Evolutionary conservation across 2,329 filamentous ascomycete species (phyloP), one percentile per base, ranked within the genome.

Genomic region (Trichophyton verrucosum): DNA sequence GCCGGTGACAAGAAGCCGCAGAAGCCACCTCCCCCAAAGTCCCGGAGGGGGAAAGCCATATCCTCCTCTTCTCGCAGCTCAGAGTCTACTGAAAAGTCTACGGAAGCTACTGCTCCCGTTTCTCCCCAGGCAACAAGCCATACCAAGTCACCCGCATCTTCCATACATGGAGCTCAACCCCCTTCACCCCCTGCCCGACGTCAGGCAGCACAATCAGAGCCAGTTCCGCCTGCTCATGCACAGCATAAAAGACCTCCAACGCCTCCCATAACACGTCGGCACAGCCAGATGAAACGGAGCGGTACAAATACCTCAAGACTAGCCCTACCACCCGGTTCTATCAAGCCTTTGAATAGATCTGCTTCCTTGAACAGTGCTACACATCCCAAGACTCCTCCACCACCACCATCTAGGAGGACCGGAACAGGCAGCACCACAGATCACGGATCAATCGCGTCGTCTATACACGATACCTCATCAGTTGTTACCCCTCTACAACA

Each of bases 11-110:
- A 27, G 22, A 57, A 57, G 27, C 55, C 13, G 15, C 38, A 40
- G 6, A 30, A 30, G 40, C 58, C 40, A 38, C 88, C 88, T 3
- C 86, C 87, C 5, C 88, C 88, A 9, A 89, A 82, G 69, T 90
- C 87, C 58, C 83, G 88, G 60, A 88, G 91, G 74, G 89, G 89
- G 3, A 91, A 87, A 72, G 79, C 86, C 17, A 87, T 92, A 65
- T 38, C 33, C 3, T 38, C 33, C 33, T 38, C 33, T 9, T 83
- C 80, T 65, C 71, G 60, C 61, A 69, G 71, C 64, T 65, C 73
- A 33, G 64, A 71, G 40, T 44, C 40, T 17, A 44, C 40, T 44
- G 17, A 64, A 67, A 3, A 17, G 68, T 57, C 53, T 69, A 64
- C 57, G 3, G 42, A 42, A 9, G 9, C 36, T 27, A n/a, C 33